These are phyloP conservation scores for Geotrichum macrosporum DNA, from an alignment of 1,139 yeast species.

Conservation along the genomic window DNA sequence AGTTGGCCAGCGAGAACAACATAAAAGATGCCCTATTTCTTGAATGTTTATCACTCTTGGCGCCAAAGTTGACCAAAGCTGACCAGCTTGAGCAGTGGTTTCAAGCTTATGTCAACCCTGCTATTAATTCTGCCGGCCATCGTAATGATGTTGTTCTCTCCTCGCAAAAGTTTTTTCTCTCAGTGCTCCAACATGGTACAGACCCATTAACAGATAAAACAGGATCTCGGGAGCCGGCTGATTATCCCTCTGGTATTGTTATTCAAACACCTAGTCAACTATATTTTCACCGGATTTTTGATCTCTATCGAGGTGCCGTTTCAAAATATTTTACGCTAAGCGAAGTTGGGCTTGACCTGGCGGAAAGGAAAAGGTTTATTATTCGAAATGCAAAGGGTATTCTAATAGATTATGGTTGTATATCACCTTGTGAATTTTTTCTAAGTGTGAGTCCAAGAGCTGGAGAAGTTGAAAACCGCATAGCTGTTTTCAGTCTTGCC, in stretches of 20 bases:
- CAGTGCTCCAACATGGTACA: constrained; percentile 33
- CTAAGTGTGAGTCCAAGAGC: constrained; percentile 10
- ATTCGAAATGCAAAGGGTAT: constrained; percentile 44
- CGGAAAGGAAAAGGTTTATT: constrained; percentile 45
- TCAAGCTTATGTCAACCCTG: constrained; percentile 48
- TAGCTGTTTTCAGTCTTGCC: constrained; percentile 12
- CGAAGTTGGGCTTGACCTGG: constrained; percentile 17
- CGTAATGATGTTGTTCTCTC: constrained; percentile 40
- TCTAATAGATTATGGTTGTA: constrained; percentile 28
- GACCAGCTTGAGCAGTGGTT: constrained; percentile 52
- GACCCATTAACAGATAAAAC: constrained; percentile 22
- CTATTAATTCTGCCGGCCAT: constrained; percentile 59
- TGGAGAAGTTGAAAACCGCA: constrained; percentile 12
- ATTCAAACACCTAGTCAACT: constrained; percentile 15
- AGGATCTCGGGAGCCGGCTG: not conserved
- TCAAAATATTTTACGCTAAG: constrained; percentile 10
- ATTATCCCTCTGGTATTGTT: not conserved
- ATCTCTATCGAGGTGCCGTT: constrained; percentile 6
- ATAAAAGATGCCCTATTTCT: constrained; percentile 44
- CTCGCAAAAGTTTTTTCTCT: constrained; percentile 44
- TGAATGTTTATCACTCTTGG: constrained; percentile 42
- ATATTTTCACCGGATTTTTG: constrained; percentile 8
- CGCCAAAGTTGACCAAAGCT: constrained; percentile 41
- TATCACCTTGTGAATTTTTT: constrained; percentile 13
- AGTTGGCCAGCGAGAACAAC: constrained; percentile 35